Percentiles rank a stretch among this genome's conserved stretches.
Evolutionary conservation across 306 rosid species (phyloP).

Genomic region (Prunus fruticosa): DNA sequence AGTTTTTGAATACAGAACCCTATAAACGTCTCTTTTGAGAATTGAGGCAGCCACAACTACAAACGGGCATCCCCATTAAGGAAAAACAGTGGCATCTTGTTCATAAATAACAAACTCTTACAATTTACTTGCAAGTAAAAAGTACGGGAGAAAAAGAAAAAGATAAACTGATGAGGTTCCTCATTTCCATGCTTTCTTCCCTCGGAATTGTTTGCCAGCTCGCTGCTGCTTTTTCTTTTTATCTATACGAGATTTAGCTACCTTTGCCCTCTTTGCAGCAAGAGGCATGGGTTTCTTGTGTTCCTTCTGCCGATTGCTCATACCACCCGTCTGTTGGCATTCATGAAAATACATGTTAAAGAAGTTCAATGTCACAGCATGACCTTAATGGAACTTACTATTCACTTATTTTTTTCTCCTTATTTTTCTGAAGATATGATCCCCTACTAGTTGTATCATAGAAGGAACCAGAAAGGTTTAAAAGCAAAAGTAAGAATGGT

Average conservation of each 20-base stretch:
- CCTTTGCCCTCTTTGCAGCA: conserved; percentile 64
- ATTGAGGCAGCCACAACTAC: not conserved
- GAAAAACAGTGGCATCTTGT: not conserved
- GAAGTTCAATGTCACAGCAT: not conserved
- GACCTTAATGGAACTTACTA: not conserved
- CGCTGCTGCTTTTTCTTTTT: conserved; percentile 52
- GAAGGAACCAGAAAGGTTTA: not conserved
- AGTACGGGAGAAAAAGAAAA: not conserved
- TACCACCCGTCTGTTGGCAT: conserved; percentile 70
- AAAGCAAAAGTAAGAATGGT: not conserved
- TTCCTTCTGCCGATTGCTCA: conserved; percentile 82
- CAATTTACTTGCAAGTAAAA: not conserved
- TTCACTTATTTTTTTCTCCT: not conserved
- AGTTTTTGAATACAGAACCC: too few relatives aligned
- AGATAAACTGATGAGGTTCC: too few relatives aligned
- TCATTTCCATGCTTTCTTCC: conserved; percentile 76
- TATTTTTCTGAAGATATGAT: not conserved
- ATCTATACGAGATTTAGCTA: conserved; percentile 39
- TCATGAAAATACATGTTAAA: conserved; percentile 1
- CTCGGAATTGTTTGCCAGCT: conserved; percentile 69
- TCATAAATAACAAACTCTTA: not conserved
- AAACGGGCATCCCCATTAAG: not conserved
- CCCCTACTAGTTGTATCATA: not conserved
- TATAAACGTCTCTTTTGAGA: too few relatives aligned
- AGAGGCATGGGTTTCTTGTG: conserved; percentile 76